These are phyloP conservation scores for Sphagnum magellanicum DNA, from an alignment of 228 moss, liverwort and hornwort species.

Conservation along the genomic window DNA sequence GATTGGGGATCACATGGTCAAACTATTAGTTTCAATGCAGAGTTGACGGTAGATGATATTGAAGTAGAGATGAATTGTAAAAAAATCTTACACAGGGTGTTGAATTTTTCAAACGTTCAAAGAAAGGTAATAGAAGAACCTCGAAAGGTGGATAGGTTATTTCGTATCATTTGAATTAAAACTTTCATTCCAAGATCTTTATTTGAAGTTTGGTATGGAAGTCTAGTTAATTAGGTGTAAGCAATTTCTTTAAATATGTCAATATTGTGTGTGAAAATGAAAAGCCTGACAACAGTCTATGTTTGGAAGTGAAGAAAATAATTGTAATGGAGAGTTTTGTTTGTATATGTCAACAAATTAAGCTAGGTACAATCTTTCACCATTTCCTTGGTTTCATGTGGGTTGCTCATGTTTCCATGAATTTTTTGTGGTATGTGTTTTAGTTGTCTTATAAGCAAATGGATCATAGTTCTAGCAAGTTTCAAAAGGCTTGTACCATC, in stretches of 20 bases:
- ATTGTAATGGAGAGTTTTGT: slow-evolving; percentile 35
- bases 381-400: no score
- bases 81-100: slow-evolving; percentile 40
- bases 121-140: slow-evolving; percentile 16
- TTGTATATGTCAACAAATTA: slow-evolving; percentile 54
- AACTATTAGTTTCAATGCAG: slow-evolving; percentile 25
- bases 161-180: slow-evolving; percentile 1
- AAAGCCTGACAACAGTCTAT: slow-evolving; percentile 6
- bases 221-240: no score
- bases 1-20: slow-evolving; percentile 22
- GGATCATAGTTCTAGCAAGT: no score
- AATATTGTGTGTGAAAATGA: slow-evolving; percentile 10
- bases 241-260: background rate
- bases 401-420: no score
- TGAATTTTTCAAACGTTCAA: slow-evolving; percentile 39
- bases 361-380: slow-evolving; percentile 19
- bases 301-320: background rate
- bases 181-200: no score
- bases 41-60: slow-evolving; percentile 38
- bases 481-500: no score
- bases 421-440: no score
- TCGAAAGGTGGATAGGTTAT: background rate
- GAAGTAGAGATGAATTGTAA: slow-evolving; percentile 64
- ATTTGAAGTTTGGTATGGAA: no score
- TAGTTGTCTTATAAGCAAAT: no score